A percentile compares a stretch with the other conserved stretches of the same genome.
These are phyloP conservation scores for Trichosporon coremiiforme DNA, from an alignment of 1,284 basidiomycete genomes.

Conservation along the genomic window DNA sequence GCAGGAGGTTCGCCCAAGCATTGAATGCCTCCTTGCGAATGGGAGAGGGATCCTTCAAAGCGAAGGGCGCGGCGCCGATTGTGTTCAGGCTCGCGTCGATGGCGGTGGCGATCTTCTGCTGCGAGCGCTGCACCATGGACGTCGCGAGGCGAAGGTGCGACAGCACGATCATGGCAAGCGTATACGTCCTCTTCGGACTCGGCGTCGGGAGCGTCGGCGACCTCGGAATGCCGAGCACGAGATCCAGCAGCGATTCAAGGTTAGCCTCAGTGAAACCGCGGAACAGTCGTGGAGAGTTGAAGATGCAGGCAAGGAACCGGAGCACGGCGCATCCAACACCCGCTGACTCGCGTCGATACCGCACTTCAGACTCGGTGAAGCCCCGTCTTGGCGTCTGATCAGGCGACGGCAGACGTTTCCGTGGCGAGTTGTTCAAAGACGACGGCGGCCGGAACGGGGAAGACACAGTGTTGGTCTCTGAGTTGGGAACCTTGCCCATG, in stretches of 20 bases:
- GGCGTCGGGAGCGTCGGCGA: conserved; percentile 51
- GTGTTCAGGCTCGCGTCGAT: conserved; percentile 43
- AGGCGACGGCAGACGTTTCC: neutral
- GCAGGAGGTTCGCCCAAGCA: conserved; percentile 47
- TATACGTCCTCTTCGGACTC: conserved; percentile 54
- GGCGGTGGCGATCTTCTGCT: conserved; percentile 47
- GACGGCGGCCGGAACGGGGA: conserved; percentile 40
- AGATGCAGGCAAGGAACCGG: conserved; percentile 44
- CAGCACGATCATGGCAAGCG: conserved; percentile 48
- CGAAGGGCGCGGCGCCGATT: conserved; percentile 15
- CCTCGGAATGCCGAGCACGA: conserved; percentile 49
- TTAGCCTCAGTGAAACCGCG: conserved; percentile 49
- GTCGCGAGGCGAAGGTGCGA: conserved; percentile 45
- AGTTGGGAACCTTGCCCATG: conserved; percentile 45
- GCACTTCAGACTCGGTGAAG: conserved; percentile 53
- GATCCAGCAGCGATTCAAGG: conserved; percentile 45
- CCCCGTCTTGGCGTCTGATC: conserved; percentile 31
- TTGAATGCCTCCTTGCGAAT: conserved; percentile 46
- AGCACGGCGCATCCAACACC: conserved; percentile 48
- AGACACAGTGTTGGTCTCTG: conserved; percentile 32
- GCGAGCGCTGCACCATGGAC: conserved; percentile 38
- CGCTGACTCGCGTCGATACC: conserved; percentile 51
- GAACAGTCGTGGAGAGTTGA: conserved; percentile 41
- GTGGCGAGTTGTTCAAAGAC: neutral
- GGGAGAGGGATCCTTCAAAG: conserved; percentile 24